phyloP scores from a whole-genome alignment of 1,284 basidiomycete genomes.

The Agaricales sp. region DNA sequence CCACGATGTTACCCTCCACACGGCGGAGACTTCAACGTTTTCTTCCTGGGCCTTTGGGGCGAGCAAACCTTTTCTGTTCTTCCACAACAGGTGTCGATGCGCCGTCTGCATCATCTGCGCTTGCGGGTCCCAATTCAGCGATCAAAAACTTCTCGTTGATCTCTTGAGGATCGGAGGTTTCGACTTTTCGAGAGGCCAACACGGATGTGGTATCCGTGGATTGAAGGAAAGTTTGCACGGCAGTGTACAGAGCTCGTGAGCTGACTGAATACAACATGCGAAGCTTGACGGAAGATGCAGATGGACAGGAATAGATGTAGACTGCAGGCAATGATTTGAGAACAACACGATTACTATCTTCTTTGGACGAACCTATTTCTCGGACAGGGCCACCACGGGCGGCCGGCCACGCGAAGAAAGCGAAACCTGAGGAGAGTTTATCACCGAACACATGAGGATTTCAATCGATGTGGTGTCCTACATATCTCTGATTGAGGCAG shows the following conservation, averaged over 20 bases:
- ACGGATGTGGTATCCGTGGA: constrained; percentile 26
- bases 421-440: constrained; percentile 36
- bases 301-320: constrained; percentile 85
- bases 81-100: constrained; percentile 10
- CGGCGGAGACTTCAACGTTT: constrained; percentile 26
- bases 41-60: constrained; percentile 47
- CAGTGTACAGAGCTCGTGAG: constrained; percentile 42
- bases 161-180: constrained; percentile 75
- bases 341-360: constrained; percentile 5
- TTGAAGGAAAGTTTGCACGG: constrained; percentile 42
- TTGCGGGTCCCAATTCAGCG: constrained; percentile 36
- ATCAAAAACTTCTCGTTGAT: constrained; percentile 54
- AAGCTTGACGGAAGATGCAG: constrained; percentile 66
- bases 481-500: constrained; percentile 47
- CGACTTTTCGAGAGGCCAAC: constrained; percentile 54
- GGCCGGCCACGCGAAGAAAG: constrained; percentile 67
- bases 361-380: constrained; percentile 39
- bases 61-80: constrained; percentile 42
- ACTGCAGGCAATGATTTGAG: constrained; percentile 29
- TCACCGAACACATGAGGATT: constrained; percentile 10
- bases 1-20: no score
- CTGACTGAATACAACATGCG: constrained; percentile 83
- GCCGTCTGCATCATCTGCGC: constrained; percentile 6
- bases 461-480: constrained; percentile 16
- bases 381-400: constrained; percentile 29